Base-by-base conservation (phyloP, 2,329 filamentous ascomycete species). In the Epichloe uncinata region DNA sequence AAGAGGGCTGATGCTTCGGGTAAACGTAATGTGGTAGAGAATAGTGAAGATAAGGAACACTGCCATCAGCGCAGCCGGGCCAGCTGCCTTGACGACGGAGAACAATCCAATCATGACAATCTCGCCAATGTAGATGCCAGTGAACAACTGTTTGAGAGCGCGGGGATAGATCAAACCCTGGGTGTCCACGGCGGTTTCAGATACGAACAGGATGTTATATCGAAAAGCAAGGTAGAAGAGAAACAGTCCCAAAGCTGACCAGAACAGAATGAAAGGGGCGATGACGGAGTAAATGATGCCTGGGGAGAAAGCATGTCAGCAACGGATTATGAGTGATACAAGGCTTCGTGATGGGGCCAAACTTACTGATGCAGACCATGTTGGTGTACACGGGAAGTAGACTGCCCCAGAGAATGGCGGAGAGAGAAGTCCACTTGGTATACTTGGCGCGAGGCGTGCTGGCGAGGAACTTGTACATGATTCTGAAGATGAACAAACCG, bases 141-240 rank as follows among this genome's bases (percentile, higher is more conserved):
- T 79, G 42, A 91, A 79, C 34, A 93, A 77, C 54, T 97, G 90
- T 71, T 95, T 87, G 42, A 97, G 75, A 5, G 87, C 90, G 22
- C 87, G 85, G 1, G 88, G 85, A 62, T 95, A 97, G 60, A 88
- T 82, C 20, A 91, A 80, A 45, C 93, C 91, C 60, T 87, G 87
- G 45, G 89, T 95, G 62, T 97, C 90, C 55, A 95, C 81, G 54
- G 81, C 73, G 12, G 84, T 77, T 56, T 89, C 84, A 45, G 80
- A 83, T 13, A 93, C 85, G 63, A 87, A 95, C 20, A 95, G 73
- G 48, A 95, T 66, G 66, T 91, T 90, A 74, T 95, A 95, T 37
- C 85, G 79, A 70, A 89, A 95, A 49, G 87, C 85, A 48, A 87
- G 73, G 66, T 94, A 93, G 70, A 94, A 87, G 45, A 94, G 70